Conservation (phyloP, 352 stramenopile genomes). For the Globisporangium rhizosaccharum region DNA sequence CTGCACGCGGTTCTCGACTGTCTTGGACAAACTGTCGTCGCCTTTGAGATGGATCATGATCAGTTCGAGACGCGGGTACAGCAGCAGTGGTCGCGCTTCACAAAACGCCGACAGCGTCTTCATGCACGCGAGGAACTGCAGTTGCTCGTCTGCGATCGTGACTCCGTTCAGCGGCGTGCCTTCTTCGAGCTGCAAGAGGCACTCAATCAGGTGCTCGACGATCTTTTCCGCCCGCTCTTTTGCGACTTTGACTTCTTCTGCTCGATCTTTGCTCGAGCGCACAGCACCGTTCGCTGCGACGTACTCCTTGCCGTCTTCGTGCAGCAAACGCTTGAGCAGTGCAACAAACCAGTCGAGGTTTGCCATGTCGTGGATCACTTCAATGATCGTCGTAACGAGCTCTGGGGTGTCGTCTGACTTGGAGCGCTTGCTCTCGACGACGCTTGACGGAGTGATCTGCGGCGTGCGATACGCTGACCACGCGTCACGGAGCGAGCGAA, state of each 20-base stretch:
- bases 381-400: conserved; percentile 62
- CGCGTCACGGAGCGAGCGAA: conserved; percentile 45
- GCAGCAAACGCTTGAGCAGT: conserved; percentile 55
- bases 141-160: conserved; percentile 39
- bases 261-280: conserved; percentile 34
- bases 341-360: conserved; percentile 70
- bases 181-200: conserved; percentile 72
- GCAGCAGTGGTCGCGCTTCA: conserved; percentile 51
- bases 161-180: conserved; percentile 45
- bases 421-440: conserved; percentile 55
- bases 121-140: conserved; percentile 73
- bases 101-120: conserved; percentile 75
- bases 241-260: conserved; percentile 44
- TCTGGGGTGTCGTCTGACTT: conserved; percentile 61
- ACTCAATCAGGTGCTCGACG: conserved; percentile 54
- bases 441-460: conserved; percentile 47
- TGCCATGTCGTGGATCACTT: conserved; percentile 70
- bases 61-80: conserved; percentile 56
- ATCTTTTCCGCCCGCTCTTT: conserved; percentile 55
- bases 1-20: conserved; percentile 53
- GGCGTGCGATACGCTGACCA: conserved; percentile 55
- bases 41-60: conserved; percentile 71
- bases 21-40: conserved; percentile 48
- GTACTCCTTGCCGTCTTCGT: conserved; percentile 19
- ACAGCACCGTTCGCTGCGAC: conserved; percentile 7